Evolutionary conservation across 176 grass and related monocot species (phyloP).

Genomic region (Secale cereale): DNA sequence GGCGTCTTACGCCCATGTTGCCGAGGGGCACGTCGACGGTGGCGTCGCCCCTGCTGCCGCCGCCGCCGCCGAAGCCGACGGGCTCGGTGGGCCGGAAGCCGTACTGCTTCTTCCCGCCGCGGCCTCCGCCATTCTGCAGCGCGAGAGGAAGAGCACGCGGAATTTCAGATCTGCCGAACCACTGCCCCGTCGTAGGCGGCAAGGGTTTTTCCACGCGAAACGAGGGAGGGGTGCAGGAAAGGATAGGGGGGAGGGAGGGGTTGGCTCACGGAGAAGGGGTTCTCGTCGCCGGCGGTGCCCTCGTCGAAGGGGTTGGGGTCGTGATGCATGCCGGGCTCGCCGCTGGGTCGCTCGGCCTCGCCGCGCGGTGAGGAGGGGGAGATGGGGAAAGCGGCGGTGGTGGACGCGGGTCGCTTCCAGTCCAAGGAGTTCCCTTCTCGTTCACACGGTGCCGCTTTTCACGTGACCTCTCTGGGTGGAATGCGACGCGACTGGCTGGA

Average conservation of each 20-base stretch:
- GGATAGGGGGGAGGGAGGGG: not conserved
- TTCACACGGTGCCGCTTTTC: conserved; percentile 14
- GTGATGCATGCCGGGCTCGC: conserved; percentile 46
- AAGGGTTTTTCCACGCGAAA: not conserved
- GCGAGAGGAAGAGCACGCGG: not conserved
- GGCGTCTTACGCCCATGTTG: conserved; percentile 54
- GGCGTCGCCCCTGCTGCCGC: conserved; percentile 55
- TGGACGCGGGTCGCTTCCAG: conserved; percentile 37
- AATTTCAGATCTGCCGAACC: conserved; percentile 27
- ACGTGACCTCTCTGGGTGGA: conserved; percentile 15
- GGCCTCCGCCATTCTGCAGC: conserved; percentile 54
- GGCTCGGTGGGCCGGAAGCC: conserved; percentile 62
- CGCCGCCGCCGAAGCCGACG: conserved; percentile 44
- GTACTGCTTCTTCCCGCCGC: conserved; percentile 42
- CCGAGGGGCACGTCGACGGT: conserved; percentile 71
- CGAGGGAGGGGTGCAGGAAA: not conserved
- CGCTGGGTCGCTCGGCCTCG: conserved; percentile 13
- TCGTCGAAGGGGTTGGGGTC: conserved; percentile 93
- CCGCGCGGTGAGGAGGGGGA: not conserved
- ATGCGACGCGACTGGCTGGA: not conserved
- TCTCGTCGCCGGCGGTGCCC: conserved; percentile 41
- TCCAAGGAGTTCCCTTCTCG: conserved; percentile 17
- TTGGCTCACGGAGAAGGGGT: conserved; percentile 57
- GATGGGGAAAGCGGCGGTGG: conserved; percentile 17
- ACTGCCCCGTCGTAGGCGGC: not conserved